Evolutionary conservation across 2,329 filamentous ascomycete genomes (phyloP).

Genomic region (Dactylella cylindrospora): DNA sequence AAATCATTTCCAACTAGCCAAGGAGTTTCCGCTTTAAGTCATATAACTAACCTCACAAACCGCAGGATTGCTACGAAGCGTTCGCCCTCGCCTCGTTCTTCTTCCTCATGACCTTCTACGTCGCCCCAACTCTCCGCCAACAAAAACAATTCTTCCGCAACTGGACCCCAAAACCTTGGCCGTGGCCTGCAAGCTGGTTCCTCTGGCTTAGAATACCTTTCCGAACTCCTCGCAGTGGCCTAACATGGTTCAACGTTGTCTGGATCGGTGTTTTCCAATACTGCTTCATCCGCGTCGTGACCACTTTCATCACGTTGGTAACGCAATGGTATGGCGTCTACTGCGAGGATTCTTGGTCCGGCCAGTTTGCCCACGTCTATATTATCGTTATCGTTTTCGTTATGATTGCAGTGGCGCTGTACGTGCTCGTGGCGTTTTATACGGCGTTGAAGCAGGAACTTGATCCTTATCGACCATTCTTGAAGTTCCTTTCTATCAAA

Average conservation of each 20-base stretch:
- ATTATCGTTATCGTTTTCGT: constrained; percentile 70
- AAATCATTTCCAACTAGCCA: not conserved
- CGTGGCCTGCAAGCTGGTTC: constrained; percentile 71
- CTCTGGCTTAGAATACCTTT: constrained; percentile 57
- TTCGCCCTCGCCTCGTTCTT: constrained; percentile 88
- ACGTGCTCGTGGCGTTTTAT: constrained; percentile 85
- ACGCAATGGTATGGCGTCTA: constrained; percentile 70
- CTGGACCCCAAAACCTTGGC: constrained; percentile 70
- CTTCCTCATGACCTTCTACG: constrained; percentile 76
- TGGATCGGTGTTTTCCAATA: constrained; percentile 85
- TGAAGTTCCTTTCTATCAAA: constrained; percentile 85
- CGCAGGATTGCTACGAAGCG: constrained; percentile 76
- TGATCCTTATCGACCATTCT: constrained; percentile 68
- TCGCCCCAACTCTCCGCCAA: constrained; percentile 72
- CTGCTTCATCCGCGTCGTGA: constrained; percentile 75
- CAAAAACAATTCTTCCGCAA: constrained; percentile 80
- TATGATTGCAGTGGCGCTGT: constrained; percentile 82
- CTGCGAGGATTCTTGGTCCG: constrained; percentile 75
- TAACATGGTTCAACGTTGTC: constrained; percentile 88
- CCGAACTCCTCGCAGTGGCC: constrained; percentile 72
- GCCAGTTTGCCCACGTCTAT: constrained; percentile 82
- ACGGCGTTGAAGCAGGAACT: constrained; percentile 71
- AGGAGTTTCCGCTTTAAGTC: not conserved
- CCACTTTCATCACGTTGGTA: constrained; percentile 75
- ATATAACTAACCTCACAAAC: not conserved